Conservation (phyloP, 2,329 filamentous ascomycete species). For the Coniella vitis region DNA sequence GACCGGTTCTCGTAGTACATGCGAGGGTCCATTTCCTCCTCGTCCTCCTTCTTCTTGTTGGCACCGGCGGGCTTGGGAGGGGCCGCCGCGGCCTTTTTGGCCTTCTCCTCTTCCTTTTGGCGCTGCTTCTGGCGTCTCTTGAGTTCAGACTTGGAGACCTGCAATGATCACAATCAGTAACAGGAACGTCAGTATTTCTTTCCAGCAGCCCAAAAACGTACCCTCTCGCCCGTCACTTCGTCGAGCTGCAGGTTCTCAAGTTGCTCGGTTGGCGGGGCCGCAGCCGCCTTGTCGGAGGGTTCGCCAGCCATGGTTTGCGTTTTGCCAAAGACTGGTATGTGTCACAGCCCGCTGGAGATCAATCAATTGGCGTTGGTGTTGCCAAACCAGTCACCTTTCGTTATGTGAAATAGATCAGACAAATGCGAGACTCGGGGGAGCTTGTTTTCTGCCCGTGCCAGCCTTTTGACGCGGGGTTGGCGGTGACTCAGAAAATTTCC, state of each 20-base stretch:
- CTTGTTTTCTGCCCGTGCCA: too few relatives aligned
- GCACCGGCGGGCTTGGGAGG: conserved; percentile 43
- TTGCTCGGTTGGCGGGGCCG: conserved; percentile 38
- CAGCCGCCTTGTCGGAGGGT: conserved; percentile 10
- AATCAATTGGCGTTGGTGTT: conserved; percentile 4
- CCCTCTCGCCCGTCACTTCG: conserved; percentile 81
- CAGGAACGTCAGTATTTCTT: too few relatives aligned
- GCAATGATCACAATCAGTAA: conserved; percentile 1
- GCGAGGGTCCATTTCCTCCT: conserved; percentile 51
- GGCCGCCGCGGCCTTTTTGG: conserved; percentile 64
- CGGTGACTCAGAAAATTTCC: neutral
- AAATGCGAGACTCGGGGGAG: too few relatives aligned
- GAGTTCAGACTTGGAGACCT: conserved; percentile 74
- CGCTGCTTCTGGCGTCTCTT: conserved; percentile 95
- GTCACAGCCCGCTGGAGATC: neutral
- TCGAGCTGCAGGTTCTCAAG: conserved; percentile 76
- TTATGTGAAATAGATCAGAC: too few relatives aligned
- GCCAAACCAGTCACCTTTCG: neutral
- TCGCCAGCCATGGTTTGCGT: conserved; percentile 18
- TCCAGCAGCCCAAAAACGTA: neutral
- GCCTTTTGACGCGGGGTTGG: neutral
- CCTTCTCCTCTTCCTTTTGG: conserved; percentile 81
- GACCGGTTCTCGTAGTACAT: conserved; percentile 95
- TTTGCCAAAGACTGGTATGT: neutral
- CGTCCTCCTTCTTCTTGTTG: conserved; percentile 46